These are phyloP conservation scores for Plasmodium fragile DNA, from an alignment of 169 alveolate species.

Conservation along the genomic window DNA sequence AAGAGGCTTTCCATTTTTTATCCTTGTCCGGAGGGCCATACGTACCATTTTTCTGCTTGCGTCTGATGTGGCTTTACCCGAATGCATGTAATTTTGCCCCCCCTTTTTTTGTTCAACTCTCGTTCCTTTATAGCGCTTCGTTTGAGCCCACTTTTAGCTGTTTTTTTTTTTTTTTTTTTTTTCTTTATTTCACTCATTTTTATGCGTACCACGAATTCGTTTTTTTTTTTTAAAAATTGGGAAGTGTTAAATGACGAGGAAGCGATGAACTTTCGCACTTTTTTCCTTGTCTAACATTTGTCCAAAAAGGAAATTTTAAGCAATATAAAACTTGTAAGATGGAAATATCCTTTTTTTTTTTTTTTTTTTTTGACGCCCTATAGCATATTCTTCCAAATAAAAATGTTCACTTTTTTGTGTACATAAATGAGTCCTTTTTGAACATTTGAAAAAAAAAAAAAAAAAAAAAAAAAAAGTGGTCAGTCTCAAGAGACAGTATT, in stretches of 20 bases:
- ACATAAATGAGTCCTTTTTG: neutral
- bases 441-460: neutral
- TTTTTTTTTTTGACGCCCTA: neutral
- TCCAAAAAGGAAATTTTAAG: slow-evolving; percentile 21
- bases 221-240: neutral
- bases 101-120: neutral
- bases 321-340: slow-evolving; percentile 1
- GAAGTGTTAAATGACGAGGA: neutral
- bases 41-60: neutral
- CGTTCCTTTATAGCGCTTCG: neutral
- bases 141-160: neutral
- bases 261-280: neutral
- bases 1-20: neutral
- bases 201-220: neutral
- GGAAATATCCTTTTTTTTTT: neutral
- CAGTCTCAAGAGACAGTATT: neutral
- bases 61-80: neutral
- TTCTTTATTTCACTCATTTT: neutral
- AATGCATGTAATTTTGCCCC: neutral
- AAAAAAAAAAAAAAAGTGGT: neutral
- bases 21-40: neutral
- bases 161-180: slow-evolving; percentile 5
- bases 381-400: neutral
- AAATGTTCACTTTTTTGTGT: neutral
- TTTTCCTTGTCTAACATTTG: slow-evolving; percentile 13